Conservation (phyloP, 2,329 filamentous ascomycete genomes). For the Claviceps sorghi region DNA sequence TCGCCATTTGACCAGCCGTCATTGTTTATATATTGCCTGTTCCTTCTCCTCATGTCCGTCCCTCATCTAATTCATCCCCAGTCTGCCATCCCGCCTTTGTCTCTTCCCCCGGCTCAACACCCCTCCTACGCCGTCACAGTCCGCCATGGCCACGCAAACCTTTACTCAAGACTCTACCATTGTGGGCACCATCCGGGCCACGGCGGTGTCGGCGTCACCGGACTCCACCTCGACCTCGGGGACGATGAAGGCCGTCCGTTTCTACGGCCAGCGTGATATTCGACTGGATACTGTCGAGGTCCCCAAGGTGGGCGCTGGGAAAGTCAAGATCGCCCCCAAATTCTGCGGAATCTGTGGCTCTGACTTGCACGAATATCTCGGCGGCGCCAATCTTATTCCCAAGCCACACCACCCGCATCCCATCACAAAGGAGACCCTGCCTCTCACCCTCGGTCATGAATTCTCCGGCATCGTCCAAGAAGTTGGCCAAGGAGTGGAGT, state of each 20-base stretch:
- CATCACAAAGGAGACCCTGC: constrained; percentile 40
- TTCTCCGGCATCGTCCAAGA: constrained; percentile 46
- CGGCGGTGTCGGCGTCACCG: constrained; percentile 1
- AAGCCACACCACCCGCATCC: constrained; percentile 37
- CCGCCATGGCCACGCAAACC: constrained; percentile 2
- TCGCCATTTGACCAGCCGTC: too few species aligned
- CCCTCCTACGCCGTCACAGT: not conserved
- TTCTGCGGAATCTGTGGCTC: constrained; percentile 37
- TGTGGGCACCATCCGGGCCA: constrained; percentile 5
- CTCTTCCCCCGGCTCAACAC: not conserved
- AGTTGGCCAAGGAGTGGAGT: constrained; percentile 34
- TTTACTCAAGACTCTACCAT: constrained; percentile 1
- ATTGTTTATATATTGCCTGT: not conserved
- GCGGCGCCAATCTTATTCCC: constrained; percentile 20
- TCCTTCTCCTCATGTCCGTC: not conserved
- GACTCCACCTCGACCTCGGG: not conserved
- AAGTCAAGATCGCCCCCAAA: constrained; percentile 27
- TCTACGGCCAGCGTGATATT: constrained; percentile 40
- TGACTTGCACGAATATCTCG: constrained; percentile 18
- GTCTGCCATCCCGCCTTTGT: not conserved
- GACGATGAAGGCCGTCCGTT: constrained; percentile 37
- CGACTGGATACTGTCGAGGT: constrained; percentile 36
- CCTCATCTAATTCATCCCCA: not conserved
- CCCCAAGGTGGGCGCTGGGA: constrained; percentile 26
- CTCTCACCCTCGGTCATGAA: constrained; percentile 50